A percentile compares a stretch with the other conserved stretches of the same genome.
Evolutionary conservation across 176 grass and related monocot genomes (phyloP).

Genomic region (Rhynchospora pubera): DNA sequence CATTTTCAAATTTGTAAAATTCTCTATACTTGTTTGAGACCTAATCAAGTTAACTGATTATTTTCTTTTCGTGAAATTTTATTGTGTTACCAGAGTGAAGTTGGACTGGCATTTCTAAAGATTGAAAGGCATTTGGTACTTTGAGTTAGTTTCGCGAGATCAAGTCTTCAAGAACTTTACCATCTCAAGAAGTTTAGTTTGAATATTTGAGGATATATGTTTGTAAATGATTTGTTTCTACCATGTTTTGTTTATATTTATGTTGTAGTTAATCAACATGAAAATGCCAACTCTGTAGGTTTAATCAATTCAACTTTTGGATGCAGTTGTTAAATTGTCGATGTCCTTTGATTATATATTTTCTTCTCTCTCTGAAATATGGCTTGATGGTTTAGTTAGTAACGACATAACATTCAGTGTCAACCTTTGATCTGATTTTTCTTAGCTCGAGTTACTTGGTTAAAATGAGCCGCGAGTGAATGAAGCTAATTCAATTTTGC

Average conservation of each 20-base stretch:
- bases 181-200: neutral
- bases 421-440: neutral
- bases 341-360: neutral
- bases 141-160: neutral
- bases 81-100: neutral
- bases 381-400: neutral
- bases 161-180: neutral
- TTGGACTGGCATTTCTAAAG: neutral
- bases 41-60: neutral
- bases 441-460: neutral
- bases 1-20: neutral
- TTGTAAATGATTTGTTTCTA: conserved; percentile 11
- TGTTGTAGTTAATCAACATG: neutral
- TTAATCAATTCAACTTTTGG: neutral
- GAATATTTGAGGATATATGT: neutral
- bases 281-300: neutral
- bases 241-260: conserved; percentile 1
- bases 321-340: neutral
- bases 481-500: neutral
- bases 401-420: neutral
- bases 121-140: neutral
- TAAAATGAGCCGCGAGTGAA: neutral
- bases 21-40: neutral
- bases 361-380: neutral
- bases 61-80: neutral